A percentile compares a stretch with the other conserved stretches of the same genome.
These are phyloP conservation scores for Aspergillus homomorphus DNA, from an alignment of 495 filamentous ascomycete genomes.

Conservation along the genomic window DNA sequence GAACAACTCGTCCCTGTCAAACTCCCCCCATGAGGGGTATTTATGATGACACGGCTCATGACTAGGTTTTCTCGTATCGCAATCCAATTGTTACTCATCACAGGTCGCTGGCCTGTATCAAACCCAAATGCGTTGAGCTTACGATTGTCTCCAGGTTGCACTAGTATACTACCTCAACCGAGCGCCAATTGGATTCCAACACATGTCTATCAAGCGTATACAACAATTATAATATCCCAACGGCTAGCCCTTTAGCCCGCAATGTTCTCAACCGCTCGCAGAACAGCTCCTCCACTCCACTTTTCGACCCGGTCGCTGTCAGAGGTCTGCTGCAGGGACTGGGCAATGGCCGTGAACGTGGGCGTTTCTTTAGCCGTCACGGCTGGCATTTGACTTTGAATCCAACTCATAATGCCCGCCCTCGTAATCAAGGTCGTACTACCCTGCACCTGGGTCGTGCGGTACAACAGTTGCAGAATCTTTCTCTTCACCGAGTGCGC, in stretches of 20 bases:
- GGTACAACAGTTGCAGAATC: constrained; percentile 70
- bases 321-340: constrained; percentile 64
- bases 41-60: not conserved
- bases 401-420: constrained; percentile 78
- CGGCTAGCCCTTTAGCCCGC: constrained; percentile 11
- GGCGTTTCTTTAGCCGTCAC: constrained; percentile 43
- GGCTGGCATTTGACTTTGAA: constrained; percentile 54
- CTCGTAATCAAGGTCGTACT: constrained; percentile 84
- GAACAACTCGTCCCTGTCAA: not conserved
- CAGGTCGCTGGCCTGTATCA: not conserved
- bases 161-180: not conserved
- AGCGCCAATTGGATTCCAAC: constrained; percentile 3
- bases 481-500: constrained; percentile 57
- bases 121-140: not conserved
- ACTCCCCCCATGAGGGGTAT: not conserved
- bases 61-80: not conserved
- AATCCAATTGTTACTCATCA: not conserved
- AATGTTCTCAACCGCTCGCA: constrained; percentile 29
- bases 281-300: constrained; percentile 61
- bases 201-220: not conserved
- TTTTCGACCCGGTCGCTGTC: constrained; percentile 61
- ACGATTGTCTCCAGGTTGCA: not conserved
- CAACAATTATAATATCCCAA: not conserved
- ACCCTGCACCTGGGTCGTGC: constrained; percentile 69
- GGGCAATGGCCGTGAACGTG: constrained; percentile 55